Conservation (phyloP, 129 eudicot genomes). For the Glebionis coronaria region DNA sequence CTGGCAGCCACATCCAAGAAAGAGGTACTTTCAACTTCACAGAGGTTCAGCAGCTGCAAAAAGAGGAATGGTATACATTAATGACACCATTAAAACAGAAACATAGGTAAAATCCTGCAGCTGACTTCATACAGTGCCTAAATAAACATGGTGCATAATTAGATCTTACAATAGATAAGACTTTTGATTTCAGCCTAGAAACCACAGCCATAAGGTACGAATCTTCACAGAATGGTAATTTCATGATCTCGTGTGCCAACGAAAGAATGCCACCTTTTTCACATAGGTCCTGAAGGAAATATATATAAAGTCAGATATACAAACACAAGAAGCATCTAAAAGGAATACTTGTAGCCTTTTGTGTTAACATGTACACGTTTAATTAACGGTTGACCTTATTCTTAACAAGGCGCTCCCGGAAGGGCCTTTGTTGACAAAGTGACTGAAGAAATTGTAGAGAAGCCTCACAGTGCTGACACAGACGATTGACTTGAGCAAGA, state of each 20-base stretch:
- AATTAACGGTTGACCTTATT: conserved; percentile 60
- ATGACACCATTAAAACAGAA: not conserved
- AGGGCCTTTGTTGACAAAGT: conserved; percentile 71
- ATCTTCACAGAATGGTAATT: conserved; percentile 37
- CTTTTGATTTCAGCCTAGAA: conserved; percentile 80
- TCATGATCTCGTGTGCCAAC: conserved; percentile 68
- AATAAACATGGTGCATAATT: conserved; percentile 15
- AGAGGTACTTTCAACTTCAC: conserved; percentile 89
- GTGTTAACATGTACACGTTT: not conserved
- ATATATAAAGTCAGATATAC: conserved; percentile 16
- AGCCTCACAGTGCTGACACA: conserved; percentile 90
- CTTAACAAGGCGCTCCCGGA: conserved; percentile 74
- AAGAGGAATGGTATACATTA: conserved; percentile 26
- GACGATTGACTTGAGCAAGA: conserved; percentile 54
- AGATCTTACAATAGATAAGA: conserved; percentile 76
- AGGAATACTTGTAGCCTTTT: not conserved
- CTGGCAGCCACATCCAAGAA: conserved; percentile 94
- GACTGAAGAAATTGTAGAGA: conserved; percentile 85
- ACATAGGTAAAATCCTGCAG: conserved; percentile 16
- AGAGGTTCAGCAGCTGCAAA: conserved; percentile 85
- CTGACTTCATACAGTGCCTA: conserved; percentile 1
- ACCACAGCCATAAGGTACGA: conserved; percentile 56
- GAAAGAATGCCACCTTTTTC: conserved; percentile 83
- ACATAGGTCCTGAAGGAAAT: conserved; percentile 71
- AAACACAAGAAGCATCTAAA: conserved; percentile 14